Percentiles rank a stretch among this genome's conserved stretches.
Evolutionary conservation across 1,284 basidiomycete genomes (phyloP).

Genomic region (Melampsora occidentalis): DNA sequence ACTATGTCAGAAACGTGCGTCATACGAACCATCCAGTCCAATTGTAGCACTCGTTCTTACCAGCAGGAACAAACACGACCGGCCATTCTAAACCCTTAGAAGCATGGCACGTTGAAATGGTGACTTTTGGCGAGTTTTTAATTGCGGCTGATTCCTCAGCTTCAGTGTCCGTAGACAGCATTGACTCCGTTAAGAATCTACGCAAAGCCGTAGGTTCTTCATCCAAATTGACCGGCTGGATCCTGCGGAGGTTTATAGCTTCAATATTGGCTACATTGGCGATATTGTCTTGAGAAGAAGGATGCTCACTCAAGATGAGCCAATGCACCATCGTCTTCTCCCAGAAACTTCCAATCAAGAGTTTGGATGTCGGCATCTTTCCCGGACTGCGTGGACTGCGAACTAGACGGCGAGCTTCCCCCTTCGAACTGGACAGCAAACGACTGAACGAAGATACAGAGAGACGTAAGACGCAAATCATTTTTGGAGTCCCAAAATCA

Average conservation of each 20-base stretch:
- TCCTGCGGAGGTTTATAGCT: conserved; percentile 52
- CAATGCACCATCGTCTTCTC: too few relatives aligned
- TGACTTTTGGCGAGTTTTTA: conserved; percentile 72
- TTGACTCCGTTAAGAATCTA: conserved; percentile 77
- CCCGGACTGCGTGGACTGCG: too few relatives aligned
- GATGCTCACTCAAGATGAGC: too few relatives aligned
- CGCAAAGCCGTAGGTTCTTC: conserved; percentile 64
- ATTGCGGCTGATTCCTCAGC: conserved; percentile 63
- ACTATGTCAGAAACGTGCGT: conserved; percentile 33
- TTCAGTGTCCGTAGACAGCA: conserved; percentile 77
- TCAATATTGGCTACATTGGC: conserved; percentile 33
- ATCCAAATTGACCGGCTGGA: neutral
- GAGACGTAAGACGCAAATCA: too few relatives aligned
- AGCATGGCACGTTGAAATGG: conserved; percentile 80
- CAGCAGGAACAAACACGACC: conserved; percentile 72
- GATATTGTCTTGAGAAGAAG: neutral
- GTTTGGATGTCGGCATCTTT: too few relatives aligned
- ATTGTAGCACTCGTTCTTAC: conserved; percentile 53
- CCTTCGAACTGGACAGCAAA: too few relatives aligned
- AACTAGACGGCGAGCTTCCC: too few relatives aligned
- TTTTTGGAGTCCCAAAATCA: too few relatives aligned
- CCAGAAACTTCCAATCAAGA: too few relatives aligned
- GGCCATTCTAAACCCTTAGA: conserved; percentile 93
- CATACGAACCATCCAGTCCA: conserved; percentile 43
- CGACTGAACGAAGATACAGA: too few relatives aligned